These are phyloP conservation scores for Claviceps sp. DNA, from an alignment of 2,329 filamentous ascomycete species.

Conservation along the genomic window DNA sequence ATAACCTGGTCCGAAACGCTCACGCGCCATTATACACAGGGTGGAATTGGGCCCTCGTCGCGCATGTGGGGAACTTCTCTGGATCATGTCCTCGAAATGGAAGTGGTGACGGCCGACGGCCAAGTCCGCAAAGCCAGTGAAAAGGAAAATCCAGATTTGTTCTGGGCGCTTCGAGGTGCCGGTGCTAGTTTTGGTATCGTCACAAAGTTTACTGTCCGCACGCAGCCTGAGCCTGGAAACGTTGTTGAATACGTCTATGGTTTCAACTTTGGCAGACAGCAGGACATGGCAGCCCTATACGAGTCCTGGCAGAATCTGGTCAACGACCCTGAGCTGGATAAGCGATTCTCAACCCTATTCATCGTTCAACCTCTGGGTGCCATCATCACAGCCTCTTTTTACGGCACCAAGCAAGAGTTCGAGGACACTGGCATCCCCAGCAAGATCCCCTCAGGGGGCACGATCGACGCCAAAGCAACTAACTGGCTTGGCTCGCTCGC, in stretches of 20 bases:
- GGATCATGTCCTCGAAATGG: conserved; percentile 40
- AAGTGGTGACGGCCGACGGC: conserved; percentile 45
- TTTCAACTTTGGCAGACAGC: conserved; percentile 33
- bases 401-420: conserved; percentile 44
- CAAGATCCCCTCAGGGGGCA: conserved; percentile 29
- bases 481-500: conserved; percentile 51
- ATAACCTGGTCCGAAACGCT: not conserved
- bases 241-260: conserved; percentile 46
- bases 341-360: conserved; percentile 44
- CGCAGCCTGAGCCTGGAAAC: conserved; percentile 39
- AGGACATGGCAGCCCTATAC: conserved; percentile 35
- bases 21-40: conserved; percentile 19
- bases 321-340: conserved; percentile 38
- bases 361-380: conserved; percentile 39
- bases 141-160: conserved; percentile 36
- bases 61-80: conserved; percentile 45
- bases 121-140: conserved; percentile 33
- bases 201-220: conserved; percentile 42
- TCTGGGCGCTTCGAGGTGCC: conserved; percentile 43
- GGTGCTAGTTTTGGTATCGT: conserved; percentile 43
- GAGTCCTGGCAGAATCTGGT: conserved; percentile 45
- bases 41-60: conserved; percentile 43
- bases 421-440: conserved; percentile 33
- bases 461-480: conserved; percentile 33
- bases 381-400: conserved; percentile 47